Conservation (phyloP, 164 flowering plant species). For the Chimonanthus salicifolius region DNA sequence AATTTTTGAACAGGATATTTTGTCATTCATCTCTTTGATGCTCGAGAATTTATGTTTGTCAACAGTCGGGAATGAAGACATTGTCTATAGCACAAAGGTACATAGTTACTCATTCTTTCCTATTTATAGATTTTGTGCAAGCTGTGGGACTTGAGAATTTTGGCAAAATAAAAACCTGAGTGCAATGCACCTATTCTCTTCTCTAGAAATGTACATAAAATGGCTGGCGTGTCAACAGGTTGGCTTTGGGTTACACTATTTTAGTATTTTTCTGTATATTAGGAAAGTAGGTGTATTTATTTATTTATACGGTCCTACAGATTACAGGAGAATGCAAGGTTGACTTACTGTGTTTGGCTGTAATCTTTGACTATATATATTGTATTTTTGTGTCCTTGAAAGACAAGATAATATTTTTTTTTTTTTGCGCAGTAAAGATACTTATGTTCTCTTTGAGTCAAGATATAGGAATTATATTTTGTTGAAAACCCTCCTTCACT, state of each 20-base stretch:
- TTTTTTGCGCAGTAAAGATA: too few species aligned
- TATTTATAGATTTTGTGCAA: neutral
- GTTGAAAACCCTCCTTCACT: neutral
- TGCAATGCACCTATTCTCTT: neutral
- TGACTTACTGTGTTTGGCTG: too few species aligned
- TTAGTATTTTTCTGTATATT: too few species aligned
- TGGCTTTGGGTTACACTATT: too few species aligned
- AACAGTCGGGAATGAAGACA: conserved; percentile 27
- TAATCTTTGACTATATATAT: too few species aligned
- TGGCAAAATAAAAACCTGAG: too few species aligned
- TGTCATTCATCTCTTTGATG: conserved; percentile 23
- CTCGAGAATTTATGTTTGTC: conserved; percentile 27
- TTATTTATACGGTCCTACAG: too few species aligned
- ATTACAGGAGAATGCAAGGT: too few species aligned
- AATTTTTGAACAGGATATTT: conserved; percentile 17
- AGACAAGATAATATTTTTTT: too few species aligned
- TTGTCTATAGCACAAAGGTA: conserved; percentile 28
- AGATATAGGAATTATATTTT: neutral
- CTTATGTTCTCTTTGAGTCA: neutral
- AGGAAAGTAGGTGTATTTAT: too few species aligned
- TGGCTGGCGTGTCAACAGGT: neutral
- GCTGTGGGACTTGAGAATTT: neutral
- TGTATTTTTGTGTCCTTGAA: too few species aligned
- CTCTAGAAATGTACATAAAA: neutral
- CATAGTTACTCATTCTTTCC: neutral